Conservation (phyloP, 2,329 filamentous ascomycete species). For the Phialophora verrucosa region DNA sequence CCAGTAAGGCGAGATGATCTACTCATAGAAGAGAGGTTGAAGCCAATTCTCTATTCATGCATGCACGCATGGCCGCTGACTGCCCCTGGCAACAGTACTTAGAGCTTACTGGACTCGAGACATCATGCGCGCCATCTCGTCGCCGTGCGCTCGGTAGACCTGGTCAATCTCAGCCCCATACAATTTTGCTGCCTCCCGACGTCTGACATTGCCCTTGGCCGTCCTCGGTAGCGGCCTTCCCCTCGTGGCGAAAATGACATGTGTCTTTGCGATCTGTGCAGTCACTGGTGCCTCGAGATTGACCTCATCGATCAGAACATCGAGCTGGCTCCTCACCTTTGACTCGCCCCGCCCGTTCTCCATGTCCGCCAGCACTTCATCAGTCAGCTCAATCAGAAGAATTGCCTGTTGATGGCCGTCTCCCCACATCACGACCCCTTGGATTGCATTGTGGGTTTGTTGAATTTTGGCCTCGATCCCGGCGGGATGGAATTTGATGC, state of each 20-base stretch:
- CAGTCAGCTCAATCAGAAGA: conserved; percentile 9
- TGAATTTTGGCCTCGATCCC: conserved; percentile 5
- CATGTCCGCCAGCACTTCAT: conserved; percentile 1
- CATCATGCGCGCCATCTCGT: conserved; percentile 15
- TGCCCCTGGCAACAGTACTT: too few species aligned
- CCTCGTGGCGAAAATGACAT: conserved; percentile 4
- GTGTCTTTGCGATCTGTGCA: conserved; percentile 10
- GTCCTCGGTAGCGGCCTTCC: conserved; percentile 11
- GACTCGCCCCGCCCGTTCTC: neutral
- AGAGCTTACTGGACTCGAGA: conserved; percentile 11
- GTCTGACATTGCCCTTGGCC: conserved; percentile 6
- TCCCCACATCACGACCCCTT: conserved; percentile 14
- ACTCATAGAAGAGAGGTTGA: neutral
- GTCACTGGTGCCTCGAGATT: conserved; percentile 10
- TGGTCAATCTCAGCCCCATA: conserved; percentile 9
- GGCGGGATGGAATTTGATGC: conserved; percentile 13
- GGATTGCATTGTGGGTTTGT: conserved; percentile 5
- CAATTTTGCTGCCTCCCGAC: conserved; percentile 6
- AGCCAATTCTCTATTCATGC: neutral
- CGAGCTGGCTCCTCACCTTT: neutral
- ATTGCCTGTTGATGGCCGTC: conserved; percentile 12
- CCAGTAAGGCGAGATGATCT: neutral
- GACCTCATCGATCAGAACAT: conserved; percentile 8
- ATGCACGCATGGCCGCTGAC: too few species aligned
- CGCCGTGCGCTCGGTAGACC: conserved; percentile 10